A percentile compares a stretch with the other conserved stretches of the same genome.
Evolutionary conservation across 1,139 yeast species (phyloP).

Genomic region (Yamadazyma aaseri): DNA sequence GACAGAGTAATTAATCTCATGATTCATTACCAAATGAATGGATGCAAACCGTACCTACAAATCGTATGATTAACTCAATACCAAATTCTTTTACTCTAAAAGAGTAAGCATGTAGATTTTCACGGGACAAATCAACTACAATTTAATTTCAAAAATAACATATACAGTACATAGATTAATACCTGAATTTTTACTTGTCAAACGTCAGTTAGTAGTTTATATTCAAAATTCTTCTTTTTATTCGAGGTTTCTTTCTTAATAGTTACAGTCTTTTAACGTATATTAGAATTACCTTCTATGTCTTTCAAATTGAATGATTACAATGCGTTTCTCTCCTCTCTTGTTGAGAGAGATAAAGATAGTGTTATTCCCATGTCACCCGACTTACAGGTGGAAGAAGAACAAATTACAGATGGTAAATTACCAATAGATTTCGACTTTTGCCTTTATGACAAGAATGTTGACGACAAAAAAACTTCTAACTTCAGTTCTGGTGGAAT

Average conservation of each 20-base stretch:
- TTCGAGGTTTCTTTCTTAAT: too few species aligned
- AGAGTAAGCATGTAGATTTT: too few species aligned
- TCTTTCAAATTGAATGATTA: conserved; percentile 33
- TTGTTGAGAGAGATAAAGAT: conserved; percentile 23
- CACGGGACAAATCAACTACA: too few species aligned
- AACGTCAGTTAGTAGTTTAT: too few species aligned
- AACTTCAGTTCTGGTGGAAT: not conserved
- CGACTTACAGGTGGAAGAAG: not conserved
- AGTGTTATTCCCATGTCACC: not conserved
- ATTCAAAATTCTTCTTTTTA: too few species aligned
- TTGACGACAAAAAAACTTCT: not conserved
- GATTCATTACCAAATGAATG: not conserved
- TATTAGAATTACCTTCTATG: too few species aligned
- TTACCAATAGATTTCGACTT: conserved; percentile 35
- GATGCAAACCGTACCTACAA: conserved; percentile 1
- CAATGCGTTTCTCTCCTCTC: conserved; percentile 29
- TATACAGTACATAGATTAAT: too few species aligned
- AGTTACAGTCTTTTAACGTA: too few species aligned
- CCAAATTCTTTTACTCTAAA: too few species aligned
- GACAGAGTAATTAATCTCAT: not conserved
- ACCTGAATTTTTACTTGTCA: too few species aligned
- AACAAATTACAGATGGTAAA: conserved; percentile 5
- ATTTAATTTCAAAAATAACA: too few species aligned
- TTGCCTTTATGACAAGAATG: conserved; percentile 17
- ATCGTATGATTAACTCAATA: conserved; percentile 1